Evolutionary conservation across 164 flowering plant genomes (phyloP).

Genomic region (Piper longum): DNA sequence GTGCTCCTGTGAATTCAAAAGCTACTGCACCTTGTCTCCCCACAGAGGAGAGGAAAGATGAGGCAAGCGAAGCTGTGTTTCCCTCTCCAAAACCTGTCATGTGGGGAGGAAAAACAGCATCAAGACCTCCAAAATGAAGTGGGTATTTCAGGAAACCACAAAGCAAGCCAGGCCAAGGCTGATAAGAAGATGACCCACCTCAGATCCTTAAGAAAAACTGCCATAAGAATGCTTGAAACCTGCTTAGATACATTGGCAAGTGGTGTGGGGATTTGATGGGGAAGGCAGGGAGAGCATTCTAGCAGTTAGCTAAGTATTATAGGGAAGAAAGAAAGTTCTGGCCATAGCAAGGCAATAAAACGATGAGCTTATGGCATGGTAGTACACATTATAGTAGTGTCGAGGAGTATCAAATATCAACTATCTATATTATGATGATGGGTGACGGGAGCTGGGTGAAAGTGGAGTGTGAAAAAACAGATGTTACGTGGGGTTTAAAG

Average conservation of each 20-base stretch:
- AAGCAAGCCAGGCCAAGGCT: not conserved
- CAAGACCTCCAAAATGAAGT: constrained; percentile 5
- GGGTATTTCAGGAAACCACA: constrained; percentile 4
- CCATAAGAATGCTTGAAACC: constrained; percentile 3
- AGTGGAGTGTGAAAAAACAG: no score
- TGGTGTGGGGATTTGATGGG: not conserved
- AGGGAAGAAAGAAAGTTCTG: not conserved
- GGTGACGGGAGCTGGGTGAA: no score
- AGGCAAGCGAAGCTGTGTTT: constrained; percentile 3
- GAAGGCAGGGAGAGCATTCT: not conserved
- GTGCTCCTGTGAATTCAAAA: not conserved
- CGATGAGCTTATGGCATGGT: not conserved
- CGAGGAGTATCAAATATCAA: no score
- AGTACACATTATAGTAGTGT: not conserved
- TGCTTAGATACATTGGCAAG: not conserved
- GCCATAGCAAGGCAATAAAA: not conserved
- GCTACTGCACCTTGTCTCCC: constrained; percentile 1
- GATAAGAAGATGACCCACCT: constrained; percentile 2
- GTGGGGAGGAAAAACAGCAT: constrained; percentile 6
- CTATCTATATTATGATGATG: no score
- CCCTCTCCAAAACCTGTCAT: constrained; percentile 2
- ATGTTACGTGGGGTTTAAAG: not conserved
- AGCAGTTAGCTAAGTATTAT: no score
- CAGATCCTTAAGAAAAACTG: constrained; percentile 4
- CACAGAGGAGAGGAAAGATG: not conserved